Conservation (phyloP, 805 yeast genomes). For the Teunomyces lycoperdinae region DNA sequence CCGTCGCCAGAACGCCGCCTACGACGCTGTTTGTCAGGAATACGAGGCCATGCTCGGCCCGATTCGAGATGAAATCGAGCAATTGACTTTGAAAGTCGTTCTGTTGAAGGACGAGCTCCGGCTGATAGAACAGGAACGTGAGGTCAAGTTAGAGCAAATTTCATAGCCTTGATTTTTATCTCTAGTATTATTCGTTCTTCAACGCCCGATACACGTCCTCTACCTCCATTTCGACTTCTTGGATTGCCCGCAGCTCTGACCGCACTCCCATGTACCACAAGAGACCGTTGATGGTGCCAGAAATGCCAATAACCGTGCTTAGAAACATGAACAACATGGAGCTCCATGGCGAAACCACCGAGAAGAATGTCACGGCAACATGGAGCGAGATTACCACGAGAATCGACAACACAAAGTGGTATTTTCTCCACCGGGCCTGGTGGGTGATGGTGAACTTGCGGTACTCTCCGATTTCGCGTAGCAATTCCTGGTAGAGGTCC, state of each 20-base stretch:
- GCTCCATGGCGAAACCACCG: constrained; percentile 59
- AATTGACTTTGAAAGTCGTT: neutral
- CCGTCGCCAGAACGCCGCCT: neutral
- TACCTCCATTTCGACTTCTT: constrained; percentile 74
- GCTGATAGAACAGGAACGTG: neutral
- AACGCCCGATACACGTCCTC: constrained; percentile 18
- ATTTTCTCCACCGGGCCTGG: constrained; percentile 64
- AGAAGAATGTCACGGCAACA: constrained; percentile 54
- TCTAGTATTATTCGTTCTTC: neutral
- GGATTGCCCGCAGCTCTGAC: constrained; percentile 72
- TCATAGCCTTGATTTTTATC: neutral
- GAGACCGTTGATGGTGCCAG: constrained; percentile 74
- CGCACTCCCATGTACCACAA: constrained; percentile 79
- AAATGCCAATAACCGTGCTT: constrained; percentile 52
- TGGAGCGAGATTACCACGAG: constrained; percentile 43
- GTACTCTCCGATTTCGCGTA: constrained; percentile 43
- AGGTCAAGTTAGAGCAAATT: neutral
- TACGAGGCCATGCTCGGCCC: neutral
- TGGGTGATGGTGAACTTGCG: constrained; percentile 45
- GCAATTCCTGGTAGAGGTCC: constrained; percentile 36
- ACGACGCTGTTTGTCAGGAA: neutral
- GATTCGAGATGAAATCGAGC: neutral
- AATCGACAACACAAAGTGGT: constrained; percentile 61
- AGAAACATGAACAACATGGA: constrained; percentile 49
- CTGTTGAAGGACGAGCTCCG: neutral